Base-by-base conservation (phyloP, 2,329 filamentous ascomycete genomes). In the Cladophialophora carrionii region DNA sequence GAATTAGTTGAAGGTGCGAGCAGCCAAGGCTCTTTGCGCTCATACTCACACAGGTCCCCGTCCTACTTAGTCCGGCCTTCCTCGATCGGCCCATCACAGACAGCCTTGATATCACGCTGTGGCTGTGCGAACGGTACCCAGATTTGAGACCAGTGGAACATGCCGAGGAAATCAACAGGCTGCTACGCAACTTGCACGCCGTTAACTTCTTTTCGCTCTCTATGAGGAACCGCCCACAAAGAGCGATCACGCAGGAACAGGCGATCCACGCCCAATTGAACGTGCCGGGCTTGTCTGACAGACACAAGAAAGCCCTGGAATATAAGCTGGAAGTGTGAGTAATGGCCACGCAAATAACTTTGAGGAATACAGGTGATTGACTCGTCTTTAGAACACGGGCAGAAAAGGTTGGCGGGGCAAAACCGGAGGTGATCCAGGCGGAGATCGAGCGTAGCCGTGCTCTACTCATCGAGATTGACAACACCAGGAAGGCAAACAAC, bases 31-130 rank as follows among this genome's bases (percentile, higher is more conserved):
- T 34, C 10, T 53, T 31, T 14, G 17, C 14, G 31, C 49, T 53
- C 51, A 53, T 22, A 17, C 10, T 32, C 26, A 20, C 14, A 20
- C 31, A 63, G 61, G 61, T 63, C 1, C 61, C 61, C 9, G 54
- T 53, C 6, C 55, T 63, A 9, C 8, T 20, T 9, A 52, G 53
- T 22, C 26, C 26, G n/a, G 58, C 49, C 10, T 31, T 41, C 24
- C 37, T 61, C 31, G 57, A 56, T n/a, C 49, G 48, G 49, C 62
- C 56, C 10, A 64, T 64, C 10, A 51, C 57, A 26, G 62, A 64
- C 51, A 64, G 62, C 22, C 51, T 64, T 10, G 62, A 64, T 6
- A 64, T 64, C 32, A 64, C 62, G 22, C 41, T 60, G 48, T 64
- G 46, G 48, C 57, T 64, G 12, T 49, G 51, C 37, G 56, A 64